Percentiles rank a stretch among this genome's conserved stretches.
Evolutionary conservation across 1,284 basidiomycete species (phyloP).

Genomic region (Tylopilus orsonianus): DNA sequence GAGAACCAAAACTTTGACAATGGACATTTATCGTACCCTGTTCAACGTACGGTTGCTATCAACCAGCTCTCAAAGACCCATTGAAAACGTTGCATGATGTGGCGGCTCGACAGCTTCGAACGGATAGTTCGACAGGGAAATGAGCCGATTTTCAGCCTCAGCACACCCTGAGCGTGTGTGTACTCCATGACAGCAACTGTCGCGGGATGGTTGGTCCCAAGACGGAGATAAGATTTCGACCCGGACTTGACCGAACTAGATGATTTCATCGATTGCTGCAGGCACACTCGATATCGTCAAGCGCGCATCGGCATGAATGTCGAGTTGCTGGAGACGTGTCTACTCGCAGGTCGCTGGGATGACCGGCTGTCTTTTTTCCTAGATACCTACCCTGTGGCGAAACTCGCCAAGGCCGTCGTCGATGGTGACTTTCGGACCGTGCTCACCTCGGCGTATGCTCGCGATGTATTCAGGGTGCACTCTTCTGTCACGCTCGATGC

Average conservation of each 20-base stretch:
- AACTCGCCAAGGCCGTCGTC: slow-evolving; percentile 45
- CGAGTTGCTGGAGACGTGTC: slow-evolving; percentile 45
- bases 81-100: no score
- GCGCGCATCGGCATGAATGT: slow-evolving; percentile 27
- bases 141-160: background rate
- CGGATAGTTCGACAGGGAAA: no score
- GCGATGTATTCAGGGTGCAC: slow-evolving; percentile 41
- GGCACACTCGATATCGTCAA: slow-evolving; percentile 1
- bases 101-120: no score
- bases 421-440: slow-evolving; percentile 48
- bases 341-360: slow-evolving; percentile 55
- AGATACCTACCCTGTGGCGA: slow-evolving; percentile 16
- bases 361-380: slow-evolving; percentile 11
- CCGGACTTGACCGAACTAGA: slow-evolving; percentile 11
- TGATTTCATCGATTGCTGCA: background rate
- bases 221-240: slow-evolving; percentile 13
- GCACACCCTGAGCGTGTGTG: slow-evolving; percentile 3
- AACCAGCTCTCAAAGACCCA: no score
- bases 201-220: background rate
- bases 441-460: slow-evolving; percentile 51
- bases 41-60: no score
- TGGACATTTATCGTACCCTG: no score
- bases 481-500: slow-evolving; percentile 15
- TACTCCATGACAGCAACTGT: background rate
- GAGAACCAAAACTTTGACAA: no score